Evolutionary conservation across 352 stramenopile genomes (phyloP).

Genomic region (Phytophthora hybrid): DNA sequence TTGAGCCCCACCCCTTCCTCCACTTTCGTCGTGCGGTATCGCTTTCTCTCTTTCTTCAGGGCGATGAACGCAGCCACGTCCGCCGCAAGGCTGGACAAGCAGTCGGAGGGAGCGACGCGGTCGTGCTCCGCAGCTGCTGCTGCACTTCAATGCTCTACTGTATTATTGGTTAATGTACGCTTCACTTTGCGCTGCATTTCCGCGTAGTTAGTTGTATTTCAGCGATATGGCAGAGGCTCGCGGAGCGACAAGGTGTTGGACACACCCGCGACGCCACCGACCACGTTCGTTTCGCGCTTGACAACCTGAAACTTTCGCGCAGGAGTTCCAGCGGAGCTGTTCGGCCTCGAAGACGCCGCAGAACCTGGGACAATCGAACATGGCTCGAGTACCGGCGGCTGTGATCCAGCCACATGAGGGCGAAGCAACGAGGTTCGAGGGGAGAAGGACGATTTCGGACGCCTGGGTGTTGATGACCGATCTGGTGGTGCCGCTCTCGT

Average conservation of each 20-base stretch:
- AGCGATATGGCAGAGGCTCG: slow-evolving; percentile 68
- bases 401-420: slow-evolving; percentile 5
- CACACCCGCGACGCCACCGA: slow-evolving; percentile 54
- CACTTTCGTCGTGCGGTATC: slow-evolving; percentile 32
- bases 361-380: slow-evolving; percentile 1
- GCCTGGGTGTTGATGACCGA: slow-evolving; percentile 19
- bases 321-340: slow-evolving; percentile 7
- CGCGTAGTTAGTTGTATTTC: slow-evolving; percentile 30
- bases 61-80: slow-evolving; percentile 29
- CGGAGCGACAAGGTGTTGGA: slow-evolving; percentile 51
- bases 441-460: slow-evolving; percentile 60
- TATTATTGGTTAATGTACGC: slow-evolving; percentile 50
- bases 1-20: slow-evolving; percentile 11
- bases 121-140: slow-evolving; percentile 26
- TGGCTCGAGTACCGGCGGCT: slow-evolving; percentile 5
- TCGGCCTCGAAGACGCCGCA: slow-evolving; percentile 24
- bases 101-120: slow-evolving; percentile 32
- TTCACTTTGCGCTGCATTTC: slow-evolving; percentile 40
- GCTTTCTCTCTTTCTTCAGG: slow-evolving; percentile 26
- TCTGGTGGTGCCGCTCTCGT: slow-evolving; percentile 20
- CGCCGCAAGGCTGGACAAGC: slow-evolving; percentile 19
- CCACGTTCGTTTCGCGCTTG: slow-evolving; percentile 39
- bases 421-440: slow-evolving; percentile 39
- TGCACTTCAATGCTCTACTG: slow-evolving; percentile 38
- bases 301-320: slow-evolving; percentile 61